Conservation (phyloP, 78 protist genomes). For the Dictyostelium brefeldianum region DNA sequence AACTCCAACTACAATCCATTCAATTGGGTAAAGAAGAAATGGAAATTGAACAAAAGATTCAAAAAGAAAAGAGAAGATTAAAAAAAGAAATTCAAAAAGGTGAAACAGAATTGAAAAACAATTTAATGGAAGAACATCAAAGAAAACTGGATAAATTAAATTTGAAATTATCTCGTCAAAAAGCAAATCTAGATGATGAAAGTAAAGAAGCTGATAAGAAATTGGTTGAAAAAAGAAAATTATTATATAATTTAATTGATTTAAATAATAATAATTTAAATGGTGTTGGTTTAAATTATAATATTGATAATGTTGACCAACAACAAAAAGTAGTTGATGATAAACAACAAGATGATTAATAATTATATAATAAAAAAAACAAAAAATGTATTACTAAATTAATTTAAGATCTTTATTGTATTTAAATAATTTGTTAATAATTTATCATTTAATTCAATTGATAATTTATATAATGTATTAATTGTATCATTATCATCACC, state of each 20-base stretch:
- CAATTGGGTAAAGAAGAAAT: background rate
- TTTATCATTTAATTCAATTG: too few relatives aligned
- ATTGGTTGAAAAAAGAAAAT: conserved; percentile 9
- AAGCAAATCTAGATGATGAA: background rate
- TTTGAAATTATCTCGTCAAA: conserved; percentile 11
- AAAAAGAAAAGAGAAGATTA: conserved; percentile 12
- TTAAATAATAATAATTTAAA: conserved; percentile 13
- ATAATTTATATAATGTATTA: too few relatives aligned
- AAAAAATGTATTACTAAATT: too few relatives aligned
- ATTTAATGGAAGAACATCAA: conserved; percentile 21
- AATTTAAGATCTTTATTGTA: too few relatives aligned
- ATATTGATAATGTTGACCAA: background rate
- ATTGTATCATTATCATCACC: too few relatives aligned
- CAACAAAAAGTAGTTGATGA: background rate
- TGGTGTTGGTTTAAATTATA: background rate
- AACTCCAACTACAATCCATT: background rate
- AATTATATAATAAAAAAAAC: too few relatives aligned
- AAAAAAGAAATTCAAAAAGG: background rate
- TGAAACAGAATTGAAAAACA: background rate
- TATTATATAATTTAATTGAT: conserved; percentile 3
- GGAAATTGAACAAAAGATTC: background rate
- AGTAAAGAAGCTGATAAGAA: conserved; percentile 13
- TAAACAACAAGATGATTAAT: too few relatives aligned
- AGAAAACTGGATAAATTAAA: conserved; percentile 11
- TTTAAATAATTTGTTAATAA: too few relatives aligned